phyloP scores from a whole-genome alignment of 129 eudicot genomes.

The Logfia minima region DNA sequence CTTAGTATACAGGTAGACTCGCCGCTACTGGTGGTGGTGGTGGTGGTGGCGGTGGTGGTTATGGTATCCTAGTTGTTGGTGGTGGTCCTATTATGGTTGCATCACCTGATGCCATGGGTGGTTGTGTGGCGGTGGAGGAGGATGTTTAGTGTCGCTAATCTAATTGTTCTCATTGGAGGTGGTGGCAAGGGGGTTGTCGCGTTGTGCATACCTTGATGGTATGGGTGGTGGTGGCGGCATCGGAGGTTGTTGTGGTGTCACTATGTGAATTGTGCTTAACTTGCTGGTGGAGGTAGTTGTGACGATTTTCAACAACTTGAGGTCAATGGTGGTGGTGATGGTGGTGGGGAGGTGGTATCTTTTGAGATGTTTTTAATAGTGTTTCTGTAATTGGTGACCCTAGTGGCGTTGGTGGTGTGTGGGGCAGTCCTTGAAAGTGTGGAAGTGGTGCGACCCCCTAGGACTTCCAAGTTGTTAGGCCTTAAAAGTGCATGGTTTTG shows the following conservation, averaged over 20 bases:
- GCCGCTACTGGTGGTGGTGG: no score
- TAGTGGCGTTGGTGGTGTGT: slow-evolving; percentile 12
- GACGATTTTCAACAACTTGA: neutral
- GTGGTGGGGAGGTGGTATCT: slow-evolving; percentile 26
- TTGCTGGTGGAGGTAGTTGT: slow-evolving; percentile 17
- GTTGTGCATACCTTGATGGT: no score
- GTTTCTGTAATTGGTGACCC: slow-evolving; percentile 1
- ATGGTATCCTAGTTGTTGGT: no score
- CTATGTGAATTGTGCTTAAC: no score
- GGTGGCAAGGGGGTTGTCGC: neutral
- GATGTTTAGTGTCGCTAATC: slow-evolving; percentile 23
- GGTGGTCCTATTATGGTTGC: neutral
- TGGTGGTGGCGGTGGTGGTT: no score
- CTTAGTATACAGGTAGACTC: no score
- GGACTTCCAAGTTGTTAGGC: no score
- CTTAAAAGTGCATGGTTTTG: slow-evolving; percentile 17
- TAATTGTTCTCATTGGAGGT: slow-evolving; percentile 30
- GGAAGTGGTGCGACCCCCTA: no score
- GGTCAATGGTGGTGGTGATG: slow-evolving; percentile 10
- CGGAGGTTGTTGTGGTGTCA: no score
- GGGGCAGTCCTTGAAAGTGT: no score
- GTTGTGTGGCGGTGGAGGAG: slow-evolving; percentile 31
- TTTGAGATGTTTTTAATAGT: slow-evolving; percentile 28
- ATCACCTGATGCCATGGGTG: slow-evolving; percentile 40
- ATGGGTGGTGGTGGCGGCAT: no score